phyloP scores from a whole-genome alignment of 2,329 filamentous ascomycete genomes.

The Fusarium xylarioides region DNA sequence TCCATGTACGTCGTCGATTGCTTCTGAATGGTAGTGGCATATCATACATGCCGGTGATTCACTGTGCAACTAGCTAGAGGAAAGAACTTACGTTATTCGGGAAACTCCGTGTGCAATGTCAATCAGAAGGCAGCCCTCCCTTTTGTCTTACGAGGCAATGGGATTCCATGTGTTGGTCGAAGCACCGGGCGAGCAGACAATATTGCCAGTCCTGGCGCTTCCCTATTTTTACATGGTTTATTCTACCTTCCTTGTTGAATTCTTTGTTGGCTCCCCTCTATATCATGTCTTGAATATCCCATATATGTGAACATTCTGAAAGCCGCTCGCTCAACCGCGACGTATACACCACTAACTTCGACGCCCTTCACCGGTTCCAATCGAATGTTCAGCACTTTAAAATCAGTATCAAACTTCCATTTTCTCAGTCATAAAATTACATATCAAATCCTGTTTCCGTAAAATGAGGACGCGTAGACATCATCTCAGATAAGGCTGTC shows the following conservation, averaged over 20 bases:
- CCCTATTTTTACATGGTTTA: rapidly evolving
- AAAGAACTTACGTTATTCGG: no score
- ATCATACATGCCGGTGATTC: background rate
- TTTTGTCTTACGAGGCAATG: background rate
- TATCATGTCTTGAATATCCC: rapidly evolving
- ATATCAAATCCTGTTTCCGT: background rate
- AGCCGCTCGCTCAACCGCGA: rapidly evolving
- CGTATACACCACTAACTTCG: no score
- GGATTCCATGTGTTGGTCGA: rapidly evolving
- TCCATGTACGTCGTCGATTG: no score
- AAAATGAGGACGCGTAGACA: background rate
- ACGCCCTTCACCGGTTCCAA: rapidly evolving
- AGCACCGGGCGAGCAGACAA: rapidly evolving
- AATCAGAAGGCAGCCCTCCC: no score
- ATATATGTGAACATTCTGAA: rapidly evolving
- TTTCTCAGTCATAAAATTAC: background rate
- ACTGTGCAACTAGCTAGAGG: no score
- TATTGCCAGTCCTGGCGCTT: rapidly evolving
- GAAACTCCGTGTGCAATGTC: background rate
- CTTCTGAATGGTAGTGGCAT: background rate
- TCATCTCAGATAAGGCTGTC: background rate
- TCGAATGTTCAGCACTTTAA: rapidly evolving
- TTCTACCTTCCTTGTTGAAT: rapidly evolving
- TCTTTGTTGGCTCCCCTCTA: rapidly evolving
- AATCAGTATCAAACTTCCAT: rapidly evolving